Conservation (phyloP, 441 rosid species). For the Capsella rubella region DNA sequence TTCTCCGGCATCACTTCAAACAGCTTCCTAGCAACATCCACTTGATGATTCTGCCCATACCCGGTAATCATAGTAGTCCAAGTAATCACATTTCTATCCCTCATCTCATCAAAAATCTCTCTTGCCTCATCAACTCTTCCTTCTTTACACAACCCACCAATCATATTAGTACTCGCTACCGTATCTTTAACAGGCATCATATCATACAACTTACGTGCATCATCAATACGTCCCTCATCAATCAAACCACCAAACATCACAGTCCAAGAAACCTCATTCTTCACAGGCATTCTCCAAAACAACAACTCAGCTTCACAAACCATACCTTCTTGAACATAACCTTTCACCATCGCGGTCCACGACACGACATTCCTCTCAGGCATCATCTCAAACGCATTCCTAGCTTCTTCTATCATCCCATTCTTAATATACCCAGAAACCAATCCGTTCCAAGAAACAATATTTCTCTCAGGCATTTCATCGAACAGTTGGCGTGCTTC, state of each 20-base stretch:
- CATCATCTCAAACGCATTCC: conserved; percentile 62
- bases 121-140: conserved; percentile 51
- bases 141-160: conserved; percentile 65
- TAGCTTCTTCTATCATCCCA: conserved; percentile 61
- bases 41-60: conserved; percentile 56
- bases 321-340: conserved; percentile 65
- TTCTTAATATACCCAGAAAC: conserved; percentile 72
- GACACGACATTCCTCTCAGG: conserved; percentile 68
- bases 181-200: conserved; percentile 73
- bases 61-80: conserved; percentile 67
- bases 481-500: conserved; percentile 65
- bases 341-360: conserved; percentile 74
- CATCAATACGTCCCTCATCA: conserved; percentile 57
- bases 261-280: conserved; percentile 79
- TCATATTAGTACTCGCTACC: conserved; percentile 74
- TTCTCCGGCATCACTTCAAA: conserved; percentile 76
- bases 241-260: conserved; percentile 81
- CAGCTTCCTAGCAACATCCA: conserved; percentile 72
- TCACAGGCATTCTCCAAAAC: conserved; percentile 78
- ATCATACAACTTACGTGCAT: conserved; percentile 62
- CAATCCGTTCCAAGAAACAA: conserved; percentile 76
- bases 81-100: conserved; percentile 54
- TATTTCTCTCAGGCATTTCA: conserved; percentile 68
- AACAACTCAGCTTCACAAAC: conserved; percentile 57
- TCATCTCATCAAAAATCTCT: conserved; percentile 50